Evolutionary conservation across 2,329 filamentous ascomycete genomes (phyloP), one percentile per base, ranked within the genome.

Genomic region (Xylaria sp.): DNA sequence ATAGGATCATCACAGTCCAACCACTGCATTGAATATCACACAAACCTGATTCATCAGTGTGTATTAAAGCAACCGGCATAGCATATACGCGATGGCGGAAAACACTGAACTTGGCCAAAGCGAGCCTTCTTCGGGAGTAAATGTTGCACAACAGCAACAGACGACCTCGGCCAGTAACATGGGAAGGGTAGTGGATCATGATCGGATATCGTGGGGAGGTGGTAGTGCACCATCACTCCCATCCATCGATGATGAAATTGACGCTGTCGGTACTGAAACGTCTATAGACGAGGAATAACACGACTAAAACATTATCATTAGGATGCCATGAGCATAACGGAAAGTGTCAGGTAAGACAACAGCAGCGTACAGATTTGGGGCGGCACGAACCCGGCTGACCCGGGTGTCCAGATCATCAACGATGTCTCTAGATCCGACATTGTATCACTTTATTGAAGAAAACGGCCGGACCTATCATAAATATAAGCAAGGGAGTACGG

Each of bases 391-490:
- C 27, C 42, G 2, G 44, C 59, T 70, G 42, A 72, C 53, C 18
- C 3, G 5, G 18, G 18, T 47, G 6, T 21, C 12, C 5, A 77
- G 77, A 50, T 76, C 75, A 21, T 78, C 77, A 6, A 78, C 75
- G 8, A 75, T 74, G 71, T 76, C 76, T 32, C 18, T 77, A 25
- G 69, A 75, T 29, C 71, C 76, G 32, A 76, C 72, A 18, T 61
- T 76, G 9, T 76, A 75, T 55, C 69, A 77, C 54, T 78, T 74
- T 63, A 42, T 78, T 16, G 72, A 75, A 37, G 77, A 77, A 27
- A 76, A 78, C 54, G 77, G 76, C 1, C 73, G 77, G 37, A 78
- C 76, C 32, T 78, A 78, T 69, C 77, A 78, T 60, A 71, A 73
- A 57, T 77, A 75, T 60, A 78, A 76, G 60, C 71, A 76, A 73